These are phyloP conservation scores for Pythium brachiatum DNA, from an alignment of 352 stramenopile genomes.

Conservation along the genomic window DNA sequence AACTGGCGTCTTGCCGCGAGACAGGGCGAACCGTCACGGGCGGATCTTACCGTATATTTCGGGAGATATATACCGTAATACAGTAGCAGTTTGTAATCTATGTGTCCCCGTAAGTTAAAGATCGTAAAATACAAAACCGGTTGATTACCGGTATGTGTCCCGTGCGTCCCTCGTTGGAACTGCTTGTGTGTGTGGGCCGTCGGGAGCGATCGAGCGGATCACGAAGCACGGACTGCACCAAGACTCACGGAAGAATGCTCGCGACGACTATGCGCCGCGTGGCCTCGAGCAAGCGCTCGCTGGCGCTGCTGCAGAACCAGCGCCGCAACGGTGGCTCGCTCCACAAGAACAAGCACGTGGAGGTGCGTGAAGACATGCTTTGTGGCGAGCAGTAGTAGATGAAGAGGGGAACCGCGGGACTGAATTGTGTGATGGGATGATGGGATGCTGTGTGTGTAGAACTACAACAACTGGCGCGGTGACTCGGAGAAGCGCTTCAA, in stretches of 20 bases:
- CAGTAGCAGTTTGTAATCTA: too few relatives aligned
- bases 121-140: too few relatives aligned
- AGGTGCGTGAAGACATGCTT: constrained; percentile 34
- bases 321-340: constrained; percentile 73
- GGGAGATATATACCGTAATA: too few relatives aligned
- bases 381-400: too few relatives aligned
- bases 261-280: constrained; percentile 47
- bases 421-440: too few relatives aligned
- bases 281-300: constrained; percentile 34
- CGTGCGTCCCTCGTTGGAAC: constrained; percentile 2
- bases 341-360: constrained; percentile 82
- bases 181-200: neutral
- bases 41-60: neutral
- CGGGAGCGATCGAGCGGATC: neutral
- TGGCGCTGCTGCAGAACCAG: constrained; percentile 57
- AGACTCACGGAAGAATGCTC: constrained; percentile 32
- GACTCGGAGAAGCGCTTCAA: constrained; percentile 84
- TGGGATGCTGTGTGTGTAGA: constrained; percentile 42
- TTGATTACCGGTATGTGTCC: neutral
- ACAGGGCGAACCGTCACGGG: neutral
- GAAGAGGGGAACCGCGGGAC: too few relatives aligned
- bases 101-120: too few relatives aligned
- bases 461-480: constrained; percentile 85
- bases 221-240: neutral
- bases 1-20: neutral